These are phyloP conservation scores for Cytospora piceae DNA, from an alignment of 2,329 filamentous ascomycete species.

Conservation along the genomic window DNA sequence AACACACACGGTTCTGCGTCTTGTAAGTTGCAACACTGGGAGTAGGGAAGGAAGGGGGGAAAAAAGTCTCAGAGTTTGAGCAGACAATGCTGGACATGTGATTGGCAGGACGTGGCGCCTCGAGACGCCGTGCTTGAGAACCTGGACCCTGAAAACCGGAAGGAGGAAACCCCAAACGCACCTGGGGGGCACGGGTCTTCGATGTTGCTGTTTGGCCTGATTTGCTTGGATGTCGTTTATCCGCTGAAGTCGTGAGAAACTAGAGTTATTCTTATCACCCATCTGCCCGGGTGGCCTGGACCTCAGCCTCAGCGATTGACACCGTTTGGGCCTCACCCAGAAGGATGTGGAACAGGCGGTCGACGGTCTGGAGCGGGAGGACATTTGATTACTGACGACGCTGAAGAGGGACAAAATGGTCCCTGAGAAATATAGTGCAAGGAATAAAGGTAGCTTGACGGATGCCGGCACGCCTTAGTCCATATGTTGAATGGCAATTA, in stretches of 20 bases:
- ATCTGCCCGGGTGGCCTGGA: slow-evolving; percentile 1
- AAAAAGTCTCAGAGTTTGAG: neutral
- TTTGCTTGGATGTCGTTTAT: slow-evolving; percentile 2
- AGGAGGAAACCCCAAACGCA: neutral
- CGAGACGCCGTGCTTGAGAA: slow-evolving; percentile 7
- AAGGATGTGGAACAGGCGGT: slow-evolving; percentile 1
- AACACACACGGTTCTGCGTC: slow-evolving; percentile 15
- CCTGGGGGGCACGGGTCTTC: neutral
- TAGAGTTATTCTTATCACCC: slow-evolving; percentile 19
- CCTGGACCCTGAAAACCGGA: slow-evolving; percentile 8
- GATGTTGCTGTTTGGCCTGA: neutral
- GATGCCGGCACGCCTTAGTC: neutral
- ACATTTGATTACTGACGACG: neutral
- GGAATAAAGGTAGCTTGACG: neutral
- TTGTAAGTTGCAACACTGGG: slow-evolving; percentile 7
- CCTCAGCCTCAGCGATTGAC: slow-evolving; percentile 14
- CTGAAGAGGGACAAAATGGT: neutral
- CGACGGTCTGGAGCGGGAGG: slow-evolving; percentile 10
- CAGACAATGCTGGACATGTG: slow-evolving; percentile 7
- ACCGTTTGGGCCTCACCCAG: slow-evolving; percentile 1
- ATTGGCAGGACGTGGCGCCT: slow-evolving; percentile 23
- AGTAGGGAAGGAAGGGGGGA: neutral
- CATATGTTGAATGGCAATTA: neutral
- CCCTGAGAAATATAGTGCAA: neutral
- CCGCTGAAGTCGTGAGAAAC: neutral